Base-by-base conservation (phyloP, 2,329 filamentous ascomycete genomes). In the Mariannaea sp. region DNA sequence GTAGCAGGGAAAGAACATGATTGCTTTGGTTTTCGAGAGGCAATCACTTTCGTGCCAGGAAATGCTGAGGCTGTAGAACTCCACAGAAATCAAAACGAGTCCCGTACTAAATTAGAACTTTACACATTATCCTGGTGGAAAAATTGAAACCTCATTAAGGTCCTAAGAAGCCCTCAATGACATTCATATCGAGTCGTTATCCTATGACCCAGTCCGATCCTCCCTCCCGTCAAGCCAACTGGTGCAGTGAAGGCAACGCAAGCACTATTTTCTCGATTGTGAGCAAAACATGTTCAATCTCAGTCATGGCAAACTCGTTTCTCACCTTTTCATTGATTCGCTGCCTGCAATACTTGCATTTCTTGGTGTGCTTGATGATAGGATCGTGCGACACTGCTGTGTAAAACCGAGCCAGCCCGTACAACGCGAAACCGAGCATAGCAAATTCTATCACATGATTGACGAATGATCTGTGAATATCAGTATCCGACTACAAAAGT, bases 361-460 rank as follows among this genome's bases (percentile, higher is more conserved):
- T 87, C 46, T 85, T 77, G 20, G 81, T 83, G 60, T 81, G 83
- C 74, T 89, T 90, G 68, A 90, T 87, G 58, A 90, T 86, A 12
- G 83, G 81, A 46, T 90, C 86, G 9, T 80, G 76, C 10, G 81
- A 83, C 9, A 84, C 66, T 56, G 76, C 77, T 61, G 85, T 83
- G 67, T 89, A 90, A 32, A 82, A 36, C 43, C 78, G 77, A 1
- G 86, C 87, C 22, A 90, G 76, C 0, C 76, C 72, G 66, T 89
- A 91, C 8, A 90, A 73, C 10, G 82, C 80, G 13, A 89, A 42
- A 3, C 87, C 88, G 4, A 90, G 76, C 47, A 84, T 81, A 19
- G 85, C 35, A 57, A 91, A 90, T 49, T 86, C 83, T 48, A 90
- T 75, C 2, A 86, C 62, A 49, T 86, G 83, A 64, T 85, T 84